phyloP scores from a whole-genome alignment of 495 filamentous ascomycete genomes.

The Trichoderma parareesei region DNA sequence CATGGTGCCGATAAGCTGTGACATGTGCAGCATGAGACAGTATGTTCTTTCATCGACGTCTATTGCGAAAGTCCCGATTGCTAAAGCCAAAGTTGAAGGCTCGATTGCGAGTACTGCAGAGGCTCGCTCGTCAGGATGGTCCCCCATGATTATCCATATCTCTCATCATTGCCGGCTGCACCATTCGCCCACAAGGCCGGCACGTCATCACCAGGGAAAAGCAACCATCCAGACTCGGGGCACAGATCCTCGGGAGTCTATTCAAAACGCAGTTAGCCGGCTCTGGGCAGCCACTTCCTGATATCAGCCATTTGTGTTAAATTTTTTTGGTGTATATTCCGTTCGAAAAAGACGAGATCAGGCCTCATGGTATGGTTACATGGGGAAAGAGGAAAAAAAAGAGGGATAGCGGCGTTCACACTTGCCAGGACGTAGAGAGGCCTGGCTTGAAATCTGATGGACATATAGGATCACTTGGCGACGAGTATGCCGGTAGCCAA shows the following conservation, averaged over 20 bases:
- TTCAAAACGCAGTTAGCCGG: constrained; percentile 6
- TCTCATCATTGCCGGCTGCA: not conserved
- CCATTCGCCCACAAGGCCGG: not conserved
- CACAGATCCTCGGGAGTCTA: not conserved
- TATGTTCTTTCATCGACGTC: not conserved
- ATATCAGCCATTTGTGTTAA: not conserved
- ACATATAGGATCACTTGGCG: not conserved
- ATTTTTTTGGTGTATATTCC: not conserved
- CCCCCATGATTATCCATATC: not conserved
- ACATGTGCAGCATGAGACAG: constrained; percentile 11
- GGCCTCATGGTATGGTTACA: not conserved
- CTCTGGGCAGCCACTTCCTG: not conserved
- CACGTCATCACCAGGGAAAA: not conserved
- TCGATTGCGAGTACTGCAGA: constrained; percentile 7
- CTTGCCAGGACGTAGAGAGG: not conserved
- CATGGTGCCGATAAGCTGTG: constrained; percentile 5
- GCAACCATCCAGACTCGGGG: not conserved
- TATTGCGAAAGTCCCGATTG: not conserved
- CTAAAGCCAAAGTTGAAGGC: not conserved
- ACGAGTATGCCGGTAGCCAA: not conserved
- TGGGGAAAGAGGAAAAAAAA: not conserved
- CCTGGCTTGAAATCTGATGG: not conserved
- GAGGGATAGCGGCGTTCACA: not conserved
- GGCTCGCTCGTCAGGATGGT: constrained; percentile 4
- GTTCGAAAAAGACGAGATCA: not conserved